Conservation (phyloP, 2,329 filamentous ascomycete genomes). For the Botryosphaeria dothidea region DNA sequence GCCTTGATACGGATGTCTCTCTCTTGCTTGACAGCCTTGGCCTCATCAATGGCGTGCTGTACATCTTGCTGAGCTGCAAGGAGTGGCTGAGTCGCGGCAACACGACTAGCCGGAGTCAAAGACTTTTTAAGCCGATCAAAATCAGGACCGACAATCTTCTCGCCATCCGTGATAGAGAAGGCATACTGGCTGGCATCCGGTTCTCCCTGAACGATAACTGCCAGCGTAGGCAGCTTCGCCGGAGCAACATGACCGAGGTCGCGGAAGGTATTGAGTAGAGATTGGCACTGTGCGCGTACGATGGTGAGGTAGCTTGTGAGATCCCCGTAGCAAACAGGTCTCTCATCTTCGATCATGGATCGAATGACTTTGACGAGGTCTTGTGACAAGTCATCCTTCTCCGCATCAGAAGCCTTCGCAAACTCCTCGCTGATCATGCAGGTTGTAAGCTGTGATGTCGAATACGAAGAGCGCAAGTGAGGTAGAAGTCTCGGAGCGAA, state of each 20-base stretch:
- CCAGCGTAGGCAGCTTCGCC: slow-evolving; percentile 72
- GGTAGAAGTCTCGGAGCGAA: slow-evolving; percentile 68
- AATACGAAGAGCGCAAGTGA: slow-evolving; percentile 70
- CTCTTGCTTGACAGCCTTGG: slow-evolving; percentile 73
- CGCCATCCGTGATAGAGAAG: slow-evolving; percentile 84
- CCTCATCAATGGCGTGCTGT: slow-evolving; percentile 73
- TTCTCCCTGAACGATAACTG: slow-evolving; percentile 92
- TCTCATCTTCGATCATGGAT: slow-evolving; percentile 76
- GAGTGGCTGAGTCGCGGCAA: slow-evolving; percentile 79
- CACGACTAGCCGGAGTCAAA: slow-evolving; percentile 83
- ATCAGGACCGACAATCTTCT: slow-evolving; percentile 82
- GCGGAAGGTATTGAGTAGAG: slow-evolving; percentile 86
- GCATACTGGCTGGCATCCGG: slow-evolving; percentile 87
- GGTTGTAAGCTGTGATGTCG: slow-evolving; percentile 82
- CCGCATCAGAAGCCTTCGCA: slow-evolving; percentile 55
- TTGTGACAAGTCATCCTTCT: slow-evolving; percentile 52
- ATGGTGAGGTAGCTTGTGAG: slow-evolving; percentile 88
- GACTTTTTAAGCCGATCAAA: slow-evolving; percentile 85
- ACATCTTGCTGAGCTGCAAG: slow-evolving; percentile 74
- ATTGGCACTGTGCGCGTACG: slow-evolving; percentile 86
- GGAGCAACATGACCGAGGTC: slow-evolving; percentile 51
- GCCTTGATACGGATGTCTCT: slow-evolving; percentile 86
- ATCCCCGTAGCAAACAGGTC: slow-evolving; percentile 82
- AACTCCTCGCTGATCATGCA: slow-evolving; percentile 88
- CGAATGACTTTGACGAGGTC: slow-evolving; percentile 68